Conservation (phyloP, 345 rosid genomes). For the Lumnitzera racemosa region DNA sequence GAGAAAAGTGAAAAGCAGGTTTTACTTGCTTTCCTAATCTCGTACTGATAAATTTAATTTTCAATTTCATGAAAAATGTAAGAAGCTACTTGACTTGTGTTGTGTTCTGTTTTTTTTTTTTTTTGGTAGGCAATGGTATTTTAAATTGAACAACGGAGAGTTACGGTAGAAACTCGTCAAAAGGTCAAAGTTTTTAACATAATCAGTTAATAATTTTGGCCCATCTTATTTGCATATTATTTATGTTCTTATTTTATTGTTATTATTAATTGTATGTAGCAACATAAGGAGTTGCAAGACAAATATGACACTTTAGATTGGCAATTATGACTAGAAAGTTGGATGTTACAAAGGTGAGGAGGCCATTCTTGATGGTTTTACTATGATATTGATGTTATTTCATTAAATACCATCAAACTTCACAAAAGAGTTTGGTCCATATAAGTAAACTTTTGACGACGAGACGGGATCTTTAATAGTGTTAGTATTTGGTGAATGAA, state of each 20-base stretch:
- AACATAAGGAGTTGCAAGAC: constrained; percentile 76
- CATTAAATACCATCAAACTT: not conserved
- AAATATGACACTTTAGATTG: constrained; percentile 58
- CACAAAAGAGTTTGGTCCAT: constrained; percentile 63
- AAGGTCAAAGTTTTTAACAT: constrained; percentile 42
- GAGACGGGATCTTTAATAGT: constrained; percentile 70
- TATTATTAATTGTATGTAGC: constrained; percentile 31
- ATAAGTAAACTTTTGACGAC: constrained; percentile 52
- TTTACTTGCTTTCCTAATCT: not conserved
- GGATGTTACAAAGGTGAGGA: constrained; percentile 59
- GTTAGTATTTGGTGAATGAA: constrained; percentile 64
- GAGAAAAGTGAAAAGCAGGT: constrained; percentile 98
- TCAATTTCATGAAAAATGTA: too few relatives aligned
- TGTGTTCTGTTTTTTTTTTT: constrained; percentile 6
- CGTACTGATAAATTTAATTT: too few relatives aligned
- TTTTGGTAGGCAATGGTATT: constrained; percentile 68
- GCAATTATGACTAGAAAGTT: constrained; percentile 62
- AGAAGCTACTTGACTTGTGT: constrained; percentile 1
- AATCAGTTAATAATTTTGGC: not conserved
- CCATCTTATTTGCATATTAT: not conserved
- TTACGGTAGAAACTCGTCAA: constrained; percentile 54
- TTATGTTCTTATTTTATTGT: not conserved
- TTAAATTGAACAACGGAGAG: constrained; percentile 82
- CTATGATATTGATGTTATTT: not conserved
- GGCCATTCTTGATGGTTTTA: not conserved